Conservation (phyloP, 257 asterid genomes). For the Solanum ossicruentum region DNA sequence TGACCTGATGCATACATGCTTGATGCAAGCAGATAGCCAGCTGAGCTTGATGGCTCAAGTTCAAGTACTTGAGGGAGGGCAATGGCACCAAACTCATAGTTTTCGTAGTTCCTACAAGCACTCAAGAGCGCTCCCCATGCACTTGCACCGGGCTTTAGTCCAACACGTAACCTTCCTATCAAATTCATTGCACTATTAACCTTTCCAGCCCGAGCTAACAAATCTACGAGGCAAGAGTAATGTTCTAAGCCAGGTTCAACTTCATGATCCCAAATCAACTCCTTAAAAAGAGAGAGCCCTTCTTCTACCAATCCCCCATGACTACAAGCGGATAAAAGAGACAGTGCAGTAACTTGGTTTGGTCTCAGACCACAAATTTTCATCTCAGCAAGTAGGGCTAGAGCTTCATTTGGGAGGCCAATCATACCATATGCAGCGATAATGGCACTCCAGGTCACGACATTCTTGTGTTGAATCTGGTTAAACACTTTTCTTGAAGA, state of each 20-base stretch:
- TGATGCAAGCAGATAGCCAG: conserved; percentile 74
- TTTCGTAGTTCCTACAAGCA: conserved; percentile 51
- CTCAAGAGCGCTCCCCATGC: conserved; percentile 92
- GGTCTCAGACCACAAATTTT: conserved; percentile 46
- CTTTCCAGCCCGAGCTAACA: conserved; percentile 81
- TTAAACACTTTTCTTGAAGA: conserved; percentile 56
- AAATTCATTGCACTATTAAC: conserved; percentile 55
- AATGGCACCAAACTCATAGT: conserved; percentile 18
- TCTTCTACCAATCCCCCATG: conserved; percentile 85
- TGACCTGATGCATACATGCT: conserved; percentile 52
- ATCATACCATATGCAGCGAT: conserved; percentile 73
- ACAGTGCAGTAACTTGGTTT: conserved; percentile 52
- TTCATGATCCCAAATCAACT: conserved; percentile 22
- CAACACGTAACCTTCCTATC: conserved; percentile 26
- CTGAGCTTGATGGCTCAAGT: conserved; percentile 63
- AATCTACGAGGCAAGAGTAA: conserved; percentile 75
- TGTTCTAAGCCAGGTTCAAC: conserved; percentile 46
- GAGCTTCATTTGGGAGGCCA: conserved; percentile 65
- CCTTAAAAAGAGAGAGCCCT: conserved; percentile 51
- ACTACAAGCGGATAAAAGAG: conserved; percentile 72
- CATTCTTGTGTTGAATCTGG: conserved; percentile 36
- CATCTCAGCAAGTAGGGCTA: conserved; percentile 55
- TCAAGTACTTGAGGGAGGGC: conserved; percentile 47
- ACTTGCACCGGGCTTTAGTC: conserved; percentile 39
- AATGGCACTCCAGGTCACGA: conserved; percentile 75